Evolutionary conservation across 441 rosid genomes (phyloP).

Genomic region (Biscutella auriculata): DNA sequence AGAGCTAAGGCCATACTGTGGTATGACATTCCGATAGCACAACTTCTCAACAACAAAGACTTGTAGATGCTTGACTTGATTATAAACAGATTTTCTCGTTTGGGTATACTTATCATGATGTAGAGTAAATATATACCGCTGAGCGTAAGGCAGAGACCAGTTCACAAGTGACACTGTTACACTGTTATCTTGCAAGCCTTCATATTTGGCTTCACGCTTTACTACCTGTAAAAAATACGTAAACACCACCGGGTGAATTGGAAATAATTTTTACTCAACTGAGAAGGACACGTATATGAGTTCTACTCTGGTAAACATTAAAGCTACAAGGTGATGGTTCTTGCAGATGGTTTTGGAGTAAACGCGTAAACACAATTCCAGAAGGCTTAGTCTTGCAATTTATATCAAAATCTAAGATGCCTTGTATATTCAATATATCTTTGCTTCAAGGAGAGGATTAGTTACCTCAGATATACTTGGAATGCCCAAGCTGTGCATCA

Average conservation of each 20-base stretch:
- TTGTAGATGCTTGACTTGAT: conserved; percentile 40
- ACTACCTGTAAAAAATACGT: conserved; percentile 48
- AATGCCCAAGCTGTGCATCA: conserved; percentile 63
- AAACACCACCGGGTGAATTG: neutral
- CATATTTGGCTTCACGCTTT: conserved; percentile 59
- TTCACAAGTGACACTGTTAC: conserved; percentile 49
- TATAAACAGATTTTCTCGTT: conserved; percentile 39
- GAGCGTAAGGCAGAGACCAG: conserved; percentile 94
- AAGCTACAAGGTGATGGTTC: neutral
- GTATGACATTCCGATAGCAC: conserved; percentile 55
- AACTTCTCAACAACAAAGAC: conserved; percentile 58
- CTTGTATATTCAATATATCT: neutral
- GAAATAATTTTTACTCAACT: neutral
- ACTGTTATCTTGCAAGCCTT: conserved; percentile 41
- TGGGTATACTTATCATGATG: conserved; percentile 50
- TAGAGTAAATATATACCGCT: conserved; percentile 55
- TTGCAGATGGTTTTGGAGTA: neutral
- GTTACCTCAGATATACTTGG: conserved; percentile 77
- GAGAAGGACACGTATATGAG: neutral
- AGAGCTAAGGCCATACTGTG: conserved; percentile 33
- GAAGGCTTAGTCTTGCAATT: conserved; percentile 2
- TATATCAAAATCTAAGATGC: neutral
- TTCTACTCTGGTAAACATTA: conserved; percentile 6
- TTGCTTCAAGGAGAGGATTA: conserved; percentile 6
- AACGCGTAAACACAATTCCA: neutral